Base-by-base conservation (phyloP, 768 basidiomycete species). In the Boletus rubescentipes region DNA sequence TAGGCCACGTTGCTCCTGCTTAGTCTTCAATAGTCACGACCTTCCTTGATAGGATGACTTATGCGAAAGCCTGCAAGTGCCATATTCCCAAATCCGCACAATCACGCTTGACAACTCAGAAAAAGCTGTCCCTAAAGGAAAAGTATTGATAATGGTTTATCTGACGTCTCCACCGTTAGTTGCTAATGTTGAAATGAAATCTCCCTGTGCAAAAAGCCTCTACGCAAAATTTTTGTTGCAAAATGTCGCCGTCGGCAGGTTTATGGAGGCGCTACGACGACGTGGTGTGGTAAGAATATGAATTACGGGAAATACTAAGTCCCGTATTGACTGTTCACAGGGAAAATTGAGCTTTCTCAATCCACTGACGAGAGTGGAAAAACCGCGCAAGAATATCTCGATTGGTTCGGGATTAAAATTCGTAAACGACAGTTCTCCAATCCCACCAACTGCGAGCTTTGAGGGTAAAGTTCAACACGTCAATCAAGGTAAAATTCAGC, bases 1-100 rank as follows among this genome's bases (percentile, higher is more conserved):
- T 63, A 51, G 6, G 63, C 11, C 20, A 43, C 15, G 0, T 48
- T 21, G 18, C 20, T 14, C 12, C 21, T 36, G 15, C 38, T 39
- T 32, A 29, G 43, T 43, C 21, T 38, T 52, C 21, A 21, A 46
- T 36, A n/a, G n/a, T 63, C 35, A 48, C 16, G n/a, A n/a, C 42
- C 15, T 41, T 59, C 20, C 55, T 53, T 21, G 10, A 49, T 47
- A 78, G 83, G 78, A 74, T 16, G 81, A 79, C 53, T 63, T 70
- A 40, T 74, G 79, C 40, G 84, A 86, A 37, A 82, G 80, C 5
- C 67, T 86, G 20, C 72, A 76, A 47, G 67, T 82, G 3, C 68
- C 71, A 4, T 84, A 79, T 62, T 23, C 58, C 69, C 42, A 64
- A 64, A n/a, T 66, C 53, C 51, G 58, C 54, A 60, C 61, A 23